Evolutionary conservation across 1,284 basidiomycete species (phyloP), one percentile per base, ranked within the genome.

Genomic region (Trametes pubescens): DNA sequence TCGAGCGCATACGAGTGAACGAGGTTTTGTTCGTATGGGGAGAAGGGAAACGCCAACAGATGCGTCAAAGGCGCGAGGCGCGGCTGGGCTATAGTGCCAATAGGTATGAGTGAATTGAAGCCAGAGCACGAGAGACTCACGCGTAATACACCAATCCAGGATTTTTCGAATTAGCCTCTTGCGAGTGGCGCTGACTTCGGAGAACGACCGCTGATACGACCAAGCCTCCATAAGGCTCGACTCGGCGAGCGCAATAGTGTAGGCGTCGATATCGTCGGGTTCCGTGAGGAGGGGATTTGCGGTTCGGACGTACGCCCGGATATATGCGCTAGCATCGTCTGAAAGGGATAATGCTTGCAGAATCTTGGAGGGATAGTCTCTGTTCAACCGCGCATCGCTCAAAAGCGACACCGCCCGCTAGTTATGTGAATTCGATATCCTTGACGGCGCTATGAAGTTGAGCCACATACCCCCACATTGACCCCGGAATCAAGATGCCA

Each of bases 401-500:
- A 94, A 83, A 38, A 89, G 80, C 21, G 87, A 84, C 10, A 93
- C 84, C 0, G 90, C 92, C 65, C 80, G 82, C 90, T 92, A 59
- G 3, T 40, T 13, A 29, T 4, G n/a, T 48, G 13, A 48, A 2
- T 29, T 34, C 9, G 8, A 14, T 21, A 34, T 10, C 16, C 22
- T 13, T 16, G 11, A 40, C 1, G 16, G 18, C 16, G 40, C 14
- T 9, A 26, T 8, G n/a, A 7, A 14, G 9, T 26, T n/a, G 26
- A 29, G 7, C 46, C 29, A 83, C 89, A 68, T 74, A 92, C 90
- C 54, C 81, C 72, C 58, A 90, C 74, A 49, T 87, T 79, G 22
- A 82, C 78, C n/a, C 88, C 90, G 3, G 85, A 81, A 76, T 94
- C 92, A 68, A 94, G 76, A 71, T 85, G 78, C 90, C 91, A 94